Evolutionary conservation across 768 basidiomycete genomes (phyloP).

Genomic region (Auriscalpium orientale): DNA sequence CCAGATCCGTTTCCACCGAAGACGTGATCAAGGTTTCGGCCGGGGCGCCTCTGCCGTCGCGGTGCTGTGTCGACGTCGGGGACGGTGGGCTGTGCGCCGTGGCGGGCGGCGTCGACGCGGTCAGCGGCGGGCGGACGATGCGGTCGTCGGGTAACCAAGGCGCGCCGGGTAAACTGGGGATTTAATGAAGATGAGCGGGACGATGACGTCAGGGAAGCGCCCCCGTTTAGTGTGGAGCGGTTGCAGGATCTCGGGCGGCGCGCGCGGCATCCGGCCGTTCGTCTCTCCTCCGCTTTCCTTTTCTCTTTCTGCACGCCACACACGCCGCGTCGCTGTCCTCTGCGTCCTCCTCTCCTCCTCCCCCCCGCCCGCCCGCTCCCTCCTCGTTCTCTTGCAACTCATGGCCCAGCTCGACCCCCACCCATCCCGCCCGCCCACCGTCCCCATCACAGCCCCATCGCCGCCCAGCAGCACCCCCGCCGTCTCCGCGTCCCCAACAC

Average conservation of each 20-base stretch:
- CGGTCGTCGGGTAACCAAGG: no score
- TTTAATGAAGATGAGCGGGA: background rate
- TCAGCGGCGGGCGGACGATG: no score
- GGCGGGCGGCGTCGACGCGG: no score
- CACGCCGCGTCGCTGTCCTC: constrained; percentile 1
- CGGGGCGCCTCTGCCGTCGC: no score
- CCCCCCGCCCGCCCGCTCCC: constrained; percentile 4
- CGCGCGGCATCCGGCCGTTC: background rate
- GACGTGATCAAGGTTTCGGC: no score
- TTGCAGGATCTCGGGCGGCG: background rate
- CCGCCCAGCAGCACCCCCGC: background rate
- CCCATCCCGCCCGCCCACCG: constrained; percentile 6
- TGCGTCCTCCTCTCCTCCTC: constrained; percentile 4
- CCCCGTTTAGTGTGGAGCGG: background rate
- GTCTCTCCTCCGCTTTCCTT: constrained; percentile 9
- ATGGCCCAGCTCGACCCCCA: background rate
- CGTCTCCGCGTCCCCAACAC: background rate
- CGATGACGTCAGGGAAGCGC: background rate
- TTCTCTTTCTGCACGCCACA: constrained; percentile 3
- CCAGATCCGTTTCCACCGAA: no score
- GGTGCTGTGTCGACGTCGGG: no score
- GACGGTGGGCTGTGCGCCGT: no score
- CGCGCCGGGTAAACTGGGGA: no score
- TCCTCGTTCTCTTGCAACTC: background rate
- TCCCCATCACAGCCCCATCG: background rate